Evolutionary conservation across 1,284 basidiomycete species (phyloP), one percentile per base, ranked within the genome.

Genomic region (Ceratobasidium sp.): DNA sequence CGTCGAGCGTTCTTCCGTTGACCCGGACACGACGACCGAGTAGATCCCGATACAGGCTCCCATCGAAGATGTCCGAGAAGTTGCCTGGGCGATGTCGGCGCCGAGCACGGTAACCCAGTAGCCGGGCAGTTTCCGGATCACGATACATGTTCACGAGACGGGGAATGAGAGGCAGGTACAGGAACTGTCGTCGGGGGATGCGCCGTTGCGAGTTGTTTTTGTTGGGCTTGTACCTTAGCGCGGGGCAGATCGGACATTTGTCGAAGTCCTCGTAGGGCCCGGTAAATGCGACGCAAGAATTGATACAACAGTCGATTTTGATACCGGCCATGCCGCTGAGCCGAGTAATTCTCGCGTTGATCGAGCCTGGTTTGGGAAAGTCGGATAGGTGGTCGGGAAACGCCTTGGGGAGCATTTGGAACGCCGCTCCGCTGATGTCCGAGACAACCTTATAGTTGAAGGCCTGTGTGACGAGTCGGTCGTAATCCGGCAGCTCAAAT

Each of bases 71-170:
- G 55, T 78, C 74, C 15, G 15, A 50, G 5, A 75, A 70, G 15
- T 47, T 40, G 6, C 70, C 73, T 0, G 53, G 47, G 57, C 32
- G 15, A 42, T 73, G 71, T 7, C 58, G 69, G 3, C 42, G 71
- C 42, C 71, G 15, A 0, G 74, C 73, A 13, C 75, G 76, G 57
- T 78, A 76, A 22, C 40, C 45, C 71, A 77, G 72, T 13, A 64
- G 31, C 32, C 65, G 52, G 0, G 74, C 74, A 25, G 56, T 69
- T 3, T 58, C 71, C 73, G 49, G 35, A 29, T 54, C 52, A 3
- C 27, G 32, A 42, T 57, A 74, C n/a, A 60, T 42, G 13, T 57
- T 52, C n/a, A 43, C 2, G 0, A 73, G 53, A 2, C 58, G 69
- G 56, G 69, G 20, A n/a, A 55, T 58, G n/a, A 72, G n/a, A 3